These are phyloP conservation scores for Xylaria castorea DNA, from an alignment of 495 filamentous ascomycete genomes.

Conservation along the genomic window DNA sequence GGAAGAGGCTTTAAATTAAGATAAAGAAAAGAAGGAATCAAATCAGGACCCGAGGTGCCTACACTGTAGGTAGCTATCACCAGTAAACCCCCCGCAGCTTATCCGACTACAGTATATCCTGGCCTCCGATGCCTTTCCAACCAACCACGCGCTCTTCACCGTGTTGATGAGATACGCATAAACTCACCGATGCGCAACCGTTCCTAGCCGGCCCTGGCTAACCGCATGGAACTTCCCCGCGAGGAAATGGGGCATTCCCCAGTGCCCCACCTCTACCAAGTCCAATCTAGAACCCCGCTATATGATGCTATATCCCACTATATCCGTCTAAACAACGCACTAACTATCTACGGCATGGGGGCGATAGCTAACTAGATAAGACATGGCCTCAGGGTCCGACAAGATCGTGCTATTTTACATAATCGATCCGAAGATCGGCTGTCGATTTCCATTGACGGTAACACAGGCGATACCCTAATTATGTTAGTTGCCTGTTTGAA, in stretches of 20 bases:
- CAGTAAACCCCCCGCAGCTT: slow-evolving; percentile 13
- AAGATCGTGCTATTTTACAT: slow-evolving; percentile 3
- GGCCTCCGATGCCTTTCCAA: background rate
- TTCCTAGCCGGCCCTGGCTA: slow-evolving; percentile 37
- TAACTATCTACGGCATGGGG: background rate
- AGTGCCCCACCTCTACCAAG: too few relatives aligned
- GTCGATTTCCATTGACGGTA: background rate
- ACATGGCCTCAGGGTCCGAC: background rate
- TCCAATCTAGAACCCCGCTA: background rate
- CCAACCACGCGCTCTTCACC: background rate
- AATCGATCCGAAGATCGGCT: slow-evolving; percentile 17
- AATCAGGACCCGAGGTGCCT: background rate
- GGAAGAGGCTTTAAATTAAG: background rate
- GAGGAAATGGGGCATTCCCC: slow-evolving; percentile 22
- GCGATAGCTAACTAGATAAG: background rate
- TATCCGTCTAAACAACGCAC: slow-evolving; percentile 9
- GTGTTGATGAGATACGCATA: background rate
- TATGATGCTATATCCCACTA: background rate
- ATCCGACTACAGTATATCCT: background rate
- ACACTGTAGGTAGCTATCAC: slow-evolving; percentile 1
- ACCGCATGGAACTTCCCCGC: slow-evolving; percentile 38
- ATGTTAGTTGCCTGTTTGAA: background rate
- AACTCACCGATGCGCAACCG: slow-evolving; percentile 20
- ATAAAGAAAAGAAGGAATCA: background rate
- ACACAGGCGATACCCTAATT: background rate